Percentiles rank a stretch among this genome's conserved stretches.
Evolutionary conservation across 768 basidiomycete genomes (phyloP).

Genomic region (Rhizopogon salebrosus): DNA sequence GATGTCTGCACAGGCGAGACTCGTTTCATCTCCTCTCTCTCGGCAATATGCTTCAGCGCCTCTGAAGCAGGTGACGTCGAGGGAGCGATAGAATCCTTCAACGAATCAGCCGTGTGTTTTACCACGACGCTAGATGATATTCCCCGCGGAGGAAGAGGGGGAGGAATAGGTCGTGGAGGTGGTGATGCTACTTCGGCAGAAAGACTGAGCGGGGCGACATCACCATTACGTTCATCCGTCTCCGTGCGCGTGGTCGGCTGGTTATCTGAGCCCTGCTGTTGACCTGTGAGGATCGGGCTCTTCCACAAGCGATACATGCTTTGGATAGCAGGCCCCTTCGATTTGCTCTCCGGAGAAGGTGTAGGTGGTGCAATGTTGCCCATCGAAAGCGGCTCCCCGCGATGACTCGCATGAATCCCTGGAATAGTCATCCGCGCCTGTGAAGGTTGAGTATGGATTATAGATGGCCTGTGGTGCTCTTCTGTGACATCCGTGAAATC

Average conservation of each 20-base stretch:
- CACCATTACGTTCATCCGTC: conserved; percentile 20
- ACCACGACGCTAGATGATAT: conserved; percentile 23
- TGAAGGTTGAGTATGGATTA: conserved; percentile 69
- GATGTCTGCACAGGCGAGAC: conserved; percentile 17
- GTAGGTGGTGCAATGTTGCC: conserved; percentile 60
- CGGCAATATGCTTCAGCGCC: conserved; percentile 53
- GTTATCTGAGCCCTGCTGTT: conserved; percentile 14
- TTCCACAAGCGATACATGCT: conserved; percentile 77
- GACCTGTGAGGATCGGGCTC: conserved; percentile 35
- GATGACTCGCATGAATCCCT: conserved; percentile 79
- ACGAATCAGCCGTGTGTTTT: conserved; percentile 23
- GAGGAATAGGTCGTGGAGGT: conserved; percentile 27
- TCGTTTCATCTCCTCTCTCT: conserved; percentile 35
- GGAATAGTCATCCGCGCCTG: conserved; percentile 84
- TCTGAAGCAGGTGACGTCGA: conserved; percentile 41
- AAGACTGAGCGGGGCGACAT: conserved; percentile 25
- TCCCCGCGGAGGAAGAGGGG: conserved; percentile 40
- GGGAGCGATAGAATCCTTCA: conserved; percentile 17
- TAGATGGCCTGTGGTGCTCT: conserved; percentile 31
- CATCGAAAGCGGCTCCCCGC: conserved; percentile 83
- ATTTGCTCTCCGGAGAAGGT: conserved; percentile 31
- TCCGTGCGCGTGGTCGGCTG: conserved; percentile 8
- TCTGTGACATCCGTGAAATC: conserved; percentile 26
- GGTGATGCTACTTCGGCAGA: conserved; percentile 15
- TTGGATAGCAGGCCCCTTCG: conserved; percentile 52